Percentiles rank a stretch among this genome's conserved stretches.
These are phyloP conservation scores for Halteria grandinella DNA, from an alignment of 73 alveolate species.

Conservation along the genomic window DNA sequence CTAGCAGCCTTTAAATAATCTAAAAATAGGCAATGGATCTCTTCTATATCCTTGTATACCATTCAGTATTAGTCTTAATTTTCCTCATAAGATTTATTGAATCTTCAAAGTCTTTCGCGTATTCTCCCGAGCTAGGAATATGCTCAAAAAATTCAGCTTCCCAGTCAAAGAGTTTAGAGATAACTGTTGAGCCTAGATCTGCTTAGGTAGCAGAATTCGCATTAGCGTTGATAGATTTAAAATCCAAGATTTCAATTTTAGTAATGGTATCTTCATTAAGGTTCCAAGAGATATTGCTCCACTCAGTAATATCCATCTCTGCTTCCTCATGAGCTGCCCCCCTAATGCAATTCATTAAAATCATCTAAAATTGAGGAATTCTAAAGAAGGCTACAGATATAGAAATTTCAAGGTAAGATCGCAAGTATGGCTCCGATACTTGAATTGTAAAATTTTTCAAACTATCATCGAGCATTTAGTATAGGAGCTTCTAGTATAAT, in stretches of 20 bases:
- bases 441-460: constrained; percentile 71
- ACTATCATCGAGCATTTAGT: constrained; percentile 21
- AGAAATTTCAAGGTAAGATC: constrained; percentile 69
- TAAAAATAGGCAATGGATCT: constrained; percentile 87
- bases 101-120: constrained; percentile 1
- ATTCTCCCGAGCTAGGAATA: constrained; percentile 40
- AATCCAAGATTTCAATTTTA: neutral
- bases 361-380: constrained; percentile 49
- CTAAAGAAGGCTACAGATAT: constrained; percentile 80
- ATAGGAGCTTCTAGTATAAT: constrained; percentile 25
- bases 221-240: too few species aligned
- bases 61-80: constrained; percentile 41
- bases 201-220: too few species aligned
- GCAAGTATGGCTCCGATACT: constrained; percentile 75
- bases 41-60: constrained; percentile 80
- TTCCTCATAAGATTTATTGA: constrained; percentile 28
- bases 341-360: constrained; percentile 33
- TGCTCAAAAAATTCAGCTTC: constrained; percentile 64
- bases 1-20: constrained; percentile 75
- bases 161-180: constrained; percentile 76
- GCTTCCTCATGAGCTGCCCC: neutral
- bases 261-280: neutral
- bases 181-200: neutral
- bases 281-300: constrained; percentile 54
- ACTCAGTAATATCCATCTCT: constrained; percentile 46